A percentile compares a stretch with the other conserved stretches of the same genome.
Conservation (phyloP, 495 filamentous ascomycete genomes). For the Hypoxylon crocopeplum region DNA sequence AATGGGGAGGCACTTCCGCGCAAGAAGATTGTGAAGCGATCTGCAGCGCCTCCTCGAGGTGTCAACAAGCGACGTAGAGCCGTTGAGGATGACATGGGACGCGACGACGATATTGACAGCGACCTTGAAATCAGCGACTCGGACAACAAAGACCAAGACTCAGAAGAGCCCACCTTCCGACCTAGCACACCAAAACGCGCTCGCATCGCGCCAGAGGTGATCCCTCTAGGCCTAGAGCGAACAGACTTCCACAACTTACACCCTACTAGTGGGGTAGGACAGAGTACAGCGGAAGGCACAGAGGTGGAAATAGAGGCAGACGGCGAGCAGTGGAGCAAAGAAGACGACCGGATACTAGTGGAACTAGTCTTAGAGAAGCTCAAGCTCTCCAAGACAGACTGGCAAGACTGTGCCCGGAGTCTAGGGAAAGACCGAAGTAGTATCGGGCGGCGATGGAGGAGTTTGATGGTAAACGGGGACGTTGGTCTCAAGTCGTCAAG, state of each 20-base stretch:
- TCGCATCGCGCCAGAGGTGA: slow-evolving; percentile 67
- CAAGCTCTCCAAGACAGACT: slow-evolving; percentile 72
- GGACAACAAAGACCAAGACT: slow-evolving; percentile 28
- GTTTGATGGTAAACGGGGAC: slow-evolving; percentile 66
- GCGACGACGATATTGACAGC: slow-evolving; percentile 52
- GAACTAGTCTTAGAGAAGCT: slow-evolving; percentile 79
- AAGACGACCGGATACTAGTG: slow-evolving; percentile 74
- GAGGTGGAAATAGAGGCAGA: slow-evolving; percentile 53
- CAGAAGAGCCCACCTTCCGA: slow-evolving; percentile 37
- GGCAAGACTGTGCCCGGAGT: slow-evolving; percentile 78
- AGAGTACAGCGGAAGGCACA: slow-evolving; percentile 43
- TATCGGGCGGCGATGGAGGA: slow-evolving; percentile 74
- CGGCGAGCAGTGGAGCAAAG: slow-evolving; percentile 64
- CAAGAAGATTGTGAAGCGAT: slow-evolving; percentile 61
- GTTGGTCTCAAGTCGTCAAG: slow-evolving; percentile 61
- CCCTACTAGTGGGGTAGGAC: slow-evolving; percentile 42
- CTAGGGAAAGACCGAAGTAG: slow-evolving; percentile 71
- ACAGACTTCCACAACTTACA: slow-evolving; percentile 69
- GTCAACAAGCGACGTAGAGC: slow-evolving; percentile 69
- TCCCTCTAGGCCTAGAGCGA: slow-evolving; percentile 71
- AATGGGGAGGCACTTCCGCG: slow-evolving; percentile 40
- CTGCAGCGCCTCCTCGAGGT: slow-evolving; percentile 56
- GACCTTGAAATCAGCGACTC: slow-evolving; percentile 39
- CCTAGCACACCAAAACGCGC: slow-evolving; percentile 73
- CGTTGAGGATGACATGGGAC: slow-evolving; percentile 58